A percentile compares a stretch with the other conserved stretches of the same genome.
Conservation (phyloP, 371 early-diverging fungal species). For the Mortierella sp. region DNA sequence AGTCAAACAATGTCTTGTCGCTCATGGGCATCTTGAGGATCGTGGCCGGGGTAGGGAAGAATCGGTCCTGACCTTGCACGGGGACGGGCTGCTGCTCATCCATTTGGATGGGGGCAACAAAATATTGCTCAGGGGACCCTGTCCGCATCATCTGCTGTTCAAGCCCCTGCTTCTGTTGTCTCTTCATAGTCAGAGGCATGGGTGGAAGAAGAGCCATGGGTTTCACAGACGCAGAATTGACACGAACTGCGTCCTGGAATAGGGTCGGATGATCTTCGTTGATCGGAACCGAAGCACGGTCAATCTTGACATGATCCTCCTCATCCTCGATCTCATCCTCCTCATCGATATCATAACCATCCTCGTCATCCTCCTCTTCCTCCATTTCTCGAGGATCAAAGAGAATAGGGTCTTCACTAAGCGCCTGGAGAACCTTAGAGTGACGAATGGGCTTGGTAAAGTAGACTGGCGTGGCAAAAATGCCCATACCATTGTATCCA, state of each 20-base stretch:
- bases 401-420: conserved; percentile 28
- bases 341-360: not conserved
- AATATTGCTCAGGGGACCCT: not conserved
- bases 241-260: not conserved
- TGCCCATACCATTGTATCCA: conserved; percentile 4
- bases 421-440: conserved; percentile 42
- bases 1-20: not conserved
- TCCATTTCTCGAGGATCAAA: conserved; percentile 20
- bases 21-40: conserved; percentile 8
- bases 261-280: not conserved
- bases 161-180: not conserved
- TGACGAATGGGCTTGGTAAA: conserved; percentile 57
- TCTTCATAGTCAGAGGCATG: not conserved
- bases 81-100: not conserved
- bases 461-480: conserved; percentile 41
- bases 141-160: not conserved
- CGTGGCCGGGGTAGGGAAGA: not conserved
- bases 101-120: not conserved
- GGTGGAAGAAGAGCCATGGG: conserved; percentile 9
- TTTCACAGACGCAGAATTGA: not conserved
- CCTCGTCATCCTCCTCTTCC: conserved; percentile 21
- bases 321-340: conserved; percentile 4
- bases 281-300: not conserved
- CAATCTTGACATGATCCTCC: not conserved
- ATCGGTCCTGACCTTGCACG: not conserved